Percentiles rank a stretch among this genome's conserved stretches.
Evolutionary conservation across 1,284 basidiomycete species (phyloP).

Genomic region (Cystobasidiaceae sp.): DNA sequence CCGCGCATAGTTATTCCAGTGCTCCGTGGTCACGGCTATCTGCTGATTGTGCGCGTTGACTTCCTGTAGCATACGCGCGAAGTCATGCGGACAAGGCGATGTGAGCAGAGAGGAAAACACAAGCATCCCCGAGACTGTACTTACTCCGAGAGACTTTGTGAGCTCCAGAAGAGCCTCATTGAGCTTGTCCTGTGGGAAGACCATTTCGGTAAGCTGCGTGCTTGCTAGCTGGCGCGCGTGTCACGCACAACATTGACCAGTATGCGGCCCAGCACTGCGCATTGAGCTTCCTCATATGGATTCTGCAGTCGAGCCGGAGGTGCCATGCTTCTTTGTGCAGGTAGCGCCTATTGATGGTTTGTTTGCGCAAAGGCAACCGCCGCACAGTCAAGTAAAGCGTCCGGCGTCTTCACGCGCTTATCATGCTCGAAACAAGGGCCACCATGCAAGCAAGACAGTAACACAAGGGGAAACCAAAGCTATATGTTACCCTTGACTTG

Average conservation of each 20-base stretch:
- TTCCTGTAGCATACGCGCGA: conserved; percentile 10
- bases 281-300: conserved; percentile 37
- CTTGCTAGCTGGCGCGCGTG: neutral
- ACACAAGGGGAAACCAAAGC: too few relatives aligned
- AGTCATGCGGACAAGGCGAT: neutral
- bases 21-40: conserved; percentile 12
- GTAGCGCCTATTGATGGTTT: neutral
- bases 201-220: neutral
- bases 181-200: conserved; percentile 33
- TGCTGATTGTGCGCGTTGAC: conserved; percentile 33
- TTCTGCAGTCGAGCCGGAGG: conserved; percentile 32
- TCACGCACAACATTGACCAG: conserved; percentile 34
- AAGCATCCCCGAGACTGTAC: neutral
- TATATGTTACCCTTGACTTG: too few relatives aligned
- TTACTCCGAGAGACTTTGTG: conserved; percentile 33
- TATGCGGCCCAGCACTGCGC: conserved; percentile 32
- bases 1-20: conserved; percentile 28
- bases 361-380: neutral
- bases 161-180: conserved; percentile 39
- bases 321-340: conserved; percentile 5
- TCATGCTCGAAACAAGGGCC: too few relatives aligned
- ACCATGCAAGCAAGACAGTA: too few relatives aligned
- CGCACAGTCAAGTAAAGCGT: too few relatives aligned
- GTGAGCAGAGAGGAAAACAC: too few relatives aligned
- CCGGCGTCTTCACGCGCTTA: too few relatives aligned